A percentile compares a stretch with the other conserved stretches of the same genome.
Conservation (phyloP, 768 basidiomycete species). For the Trametes maxima region DNA sequence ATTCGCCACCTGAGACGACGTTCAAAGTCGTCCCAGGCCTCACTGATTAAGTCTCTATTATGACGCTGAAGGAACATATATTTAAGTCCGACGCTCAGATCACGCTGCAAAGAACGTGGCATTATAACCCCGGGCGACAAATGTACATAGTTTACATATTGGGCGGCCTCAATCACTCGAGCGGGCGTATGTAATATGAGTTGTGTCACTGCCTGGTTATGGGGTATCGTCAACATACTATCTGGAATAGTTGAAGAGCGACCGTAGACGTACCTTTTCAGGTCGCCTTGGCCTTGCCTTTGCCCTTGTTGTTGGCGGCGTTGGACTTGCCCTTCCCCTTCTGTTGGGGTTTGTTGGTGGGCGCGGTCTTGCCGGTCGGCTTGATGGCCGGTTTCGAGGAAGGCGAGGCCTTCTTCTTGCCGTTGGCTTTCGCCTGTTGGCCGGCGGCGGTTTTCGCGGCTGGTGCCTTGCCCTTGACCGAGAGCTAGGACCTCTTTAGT, state of each 20-base stretch:
- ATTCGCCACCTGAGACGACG: background rate
- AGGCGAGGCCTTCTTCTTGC: background rate
- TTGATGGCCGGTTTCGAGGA: background rate
- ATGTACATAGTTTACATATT: background rate
- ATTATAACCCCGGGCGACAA: background rate
- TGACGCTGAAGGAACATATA: conserved; percentile 1
- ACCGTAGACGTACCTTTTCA: background rate
- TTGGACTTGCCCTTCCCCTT: no score
- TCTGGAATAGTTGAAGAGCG: background rate
- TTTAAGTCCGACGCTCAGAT: background rate
- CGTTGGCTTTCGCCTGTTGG: background rate
- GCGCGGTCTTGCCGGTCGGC: background rate
- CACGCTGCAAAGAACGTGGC: background rate
- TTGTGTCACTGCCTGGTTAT: background rate
- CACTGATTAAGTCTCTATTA: background rate
- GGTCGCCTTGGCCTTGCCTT: background rate
- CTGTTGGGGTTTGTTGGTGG: no score
- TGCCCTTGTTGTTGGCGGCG: background rate
- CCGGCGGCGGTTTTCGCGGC: background rate
- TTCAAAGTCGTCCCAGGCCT: conserved; percentile 3
- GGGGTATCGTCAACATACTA: background rate
- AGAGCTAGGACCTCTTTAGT: background rate
- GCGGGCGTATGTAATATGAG: background rate
- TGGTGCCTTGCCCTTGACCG: background rate
- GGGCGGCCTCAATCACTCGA: background rate